Base-by-base conservation (phyloP, 768 basidiomycete species). In the Kwoniella sp. region DNA sequence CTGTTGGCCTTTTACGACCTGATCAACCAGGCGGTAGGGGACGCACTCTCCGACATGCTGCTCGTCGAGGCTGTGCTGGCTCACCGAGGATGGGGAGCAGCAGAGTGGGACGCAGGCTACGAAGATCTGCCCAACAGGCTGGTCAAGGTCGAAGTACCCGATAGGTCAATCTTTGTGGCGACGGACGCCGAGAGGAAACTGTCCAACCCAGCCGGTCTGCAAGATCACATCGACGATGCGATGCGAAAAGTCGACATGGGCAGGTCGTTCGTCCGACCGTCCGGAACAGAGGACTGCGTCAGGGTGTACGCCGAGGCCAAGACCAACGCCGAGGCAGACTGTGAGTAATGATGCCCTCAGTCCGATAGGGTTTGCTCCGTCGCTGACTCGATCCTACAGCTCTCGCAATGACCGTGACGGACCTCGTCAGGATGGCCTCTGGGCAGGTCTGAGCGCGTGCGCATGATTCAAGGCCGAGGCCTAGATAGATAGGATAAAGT, bases 21-120 rank as follows among this genome's bases (percentile, higher is more conserved):
- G 38, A 92, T 98, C 76, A 99, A 99, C 66, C 93, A 98, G 75
- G 92, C 95, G 8, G 93, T 99, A 36, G 95, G 95, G 2, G 95
- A 99, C 76, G 93, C 91, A 5, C 78, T 96, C 19, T 92, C 89
- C 12, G 95, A 99, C 71, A 84, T 93, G 82, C 83, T 99, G 29
- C 83, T 98, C 25, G 93, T 98, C 26, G 92, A 96, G 68, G 83
- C 83, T 25, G 88, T 98, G 34, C 83, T 99, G 19, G 81, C 89
- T 2, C 89, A 93, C 74, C 86, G 85, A 67, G 82, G 85, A 6
- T 96, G 90, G 78, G 67, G 69, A 0, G 82, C 83, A 34, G 84
- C 82, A 7, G 85, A 90, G 64, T 99, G 95, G 95, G 89, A 98
- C 70, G 84, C 86, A 17, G 77, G 90, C 28, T 99, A 99, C 75